phyloP scores from a whole-genome alignment of 2,329 filamentous ascomycete genomes.

The Cordyceps sp. region DNA sequence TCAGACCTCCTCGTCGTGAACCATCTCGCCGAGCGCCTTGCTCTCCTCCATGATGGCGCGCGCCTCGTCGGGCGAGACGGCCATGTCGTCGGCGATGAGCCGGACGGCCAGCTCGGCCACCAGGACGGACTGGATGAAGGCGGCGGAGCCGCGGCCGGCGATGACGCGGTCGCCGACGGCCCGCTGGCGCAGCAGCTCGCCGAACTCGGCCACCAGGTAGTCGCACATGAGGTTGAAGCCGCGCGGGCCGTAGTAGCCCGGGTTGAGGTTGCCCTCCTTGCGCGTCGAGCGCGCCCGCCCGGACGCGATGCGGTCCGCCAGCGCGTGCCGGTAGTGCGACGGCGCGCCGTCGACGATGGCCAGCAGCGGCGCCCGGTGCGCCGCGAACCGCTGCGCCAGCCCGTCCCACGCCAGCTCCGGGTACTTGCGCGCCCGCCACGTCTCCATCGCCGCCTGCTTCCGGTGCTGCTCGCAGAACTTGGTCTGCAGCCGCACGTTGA shows the following conservation, averaged over 20 bases:
- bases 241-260: conserved; percentile 71
- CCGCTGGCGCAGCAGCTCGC: conserved; percentile 39
- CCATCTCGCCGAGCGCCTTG: conserved; percentile 45
- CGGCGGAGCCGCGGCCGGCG: conserved; percentile 46
- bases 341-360: conserved; percentile 39
- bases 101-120: conserved; percentile 52
- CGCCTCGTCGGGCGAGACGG: conserved; percentile 23
- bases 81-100: conserved; percentile 41
- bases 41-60: conserved; percentile 47
- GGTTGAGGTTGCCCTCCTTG: conserved; percentile 42
- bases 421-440: conserved; percentile 39
- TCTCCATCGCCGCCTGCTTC: conserved; percentile 30
- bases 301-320: conserved; percentile 35
- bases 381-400: conserved; percentile 40
- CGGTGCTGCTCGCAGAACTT: conserved; percentile 50
- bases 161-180: conserved; percentile 49
- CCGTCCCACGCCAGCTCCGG: conserved; percentile 53
- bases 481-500: conserved; percentile 41
- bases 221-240: conserved; percentile 60
- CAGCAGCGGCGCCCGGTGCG: conserved; percentile 38
- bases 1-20: conserved; percentile 51
- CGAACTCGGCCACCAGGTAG: conserved; percentile 44
- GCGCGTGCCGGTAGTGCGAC: conserved; percentile 43
- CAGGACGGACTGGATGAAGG: conserved; percentile 58
- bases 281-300: conserved; percentile 44